Evolutionary conservation across 2,329 filamentous ascomycete species (phyloP), one percentile per base, ranked within the genome.

Genomic region (Venturia nashicola): DNA sequence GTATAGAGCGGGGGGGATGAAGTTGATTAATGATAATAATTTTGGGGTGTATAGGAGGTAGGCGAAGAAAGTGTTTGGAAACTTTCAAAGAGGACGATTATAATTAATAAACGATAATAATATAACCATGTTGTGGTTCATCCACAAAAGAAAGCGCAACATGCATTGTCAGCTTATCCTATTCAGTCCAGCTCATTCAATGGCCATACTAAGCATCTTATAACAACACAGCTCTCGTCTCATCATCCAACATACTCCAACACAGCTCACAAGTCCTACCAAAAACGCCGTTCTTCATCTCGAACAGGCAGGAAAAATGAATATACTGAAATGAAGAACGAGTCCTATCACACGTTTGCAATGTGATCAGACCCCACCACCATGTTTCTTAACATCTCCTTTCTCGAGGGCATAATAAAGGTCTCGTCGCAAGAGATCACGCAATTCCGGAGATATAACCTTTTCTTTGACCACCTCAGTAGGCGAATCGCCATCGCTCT

Each of bases 361-460:
- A 27, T n/a, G 18, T 48, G 32, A 12, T 51, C 48, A 46, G 12
- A 75, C 71, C 0, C 73, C 76, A 67, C 79, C 79, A 66, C 70
- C 78, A 72, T 78, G 76, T 67, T 76, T 73, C 64, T 74, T 70
- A n/a, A 81, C 76, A 36, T 79, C 74, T 54, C 68, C 70, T 67
- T 77, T 76, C 46, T 78, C 76, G 32, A 83, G 70, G 66, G 76
- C 79, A 59, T 81, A 76, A 60, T 81, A 76, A 8, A 88, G 76
- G 65, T 88, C 83, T 65, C 82, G 77, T 67, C 82, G 84, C n/a
- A 89, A 71, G 54, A 90, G 68, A 7, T 76, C 74, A 59, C 87
- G 79, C 65, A 90, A 72, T 68, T 89, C 85, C 0, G 83, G 79
- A 67, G 82, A 86, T 59, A 90, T 85, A 18, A 75, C 76, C n/a